A percentile compares a stretch with the other conserved stretches of the same genome.
phyloP scores from a whole-genome alignment of 176 grass and related monocot genomes.

The Alloteropsis semialata region DNA sequence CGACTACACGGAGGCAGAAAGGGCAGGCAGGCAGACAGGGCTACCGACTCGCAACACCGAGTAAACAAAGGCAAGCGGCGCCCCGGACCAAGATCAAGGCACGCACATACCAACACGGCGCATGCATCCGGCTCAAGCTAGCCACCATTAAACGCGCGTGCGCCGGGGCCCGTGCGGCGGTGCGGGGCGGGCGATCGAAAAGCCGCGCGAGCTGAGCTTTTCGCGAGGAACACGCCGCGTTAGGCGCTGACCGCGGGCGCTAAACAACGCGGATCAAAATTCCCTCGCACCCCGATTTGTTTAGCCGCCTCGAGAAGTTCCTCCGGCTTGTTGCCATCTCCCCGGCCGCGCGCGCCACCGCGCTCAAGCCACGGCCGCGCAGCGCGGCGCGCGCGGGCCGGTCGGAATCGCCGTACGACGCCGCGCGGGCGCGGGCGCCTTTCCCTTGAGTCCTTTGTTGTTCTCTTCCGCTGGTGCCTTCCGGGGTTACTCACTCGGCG shows the following conservation, averaged over 20 bases:
- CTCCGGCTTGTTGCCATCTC: conserved; percentile 39
- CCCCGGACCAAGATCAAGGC: neutral
- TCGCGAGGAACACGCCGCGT: conserved; percentile 56
- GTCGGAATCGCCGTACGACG: conserved; percentile 30
- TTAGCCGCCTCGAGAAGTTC: conserved; percentile 64
- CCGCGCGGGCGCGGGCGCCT: neutral
- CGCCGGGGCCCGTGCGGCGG: neutral
- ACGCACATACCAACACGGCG: neutral
- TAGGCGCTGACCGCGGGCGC: conserved; percentile 47
- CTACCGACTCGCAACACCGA: conserved; percentile 42
- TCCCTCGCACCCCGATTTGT: neutral
- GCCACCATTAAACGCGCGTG: neutral
- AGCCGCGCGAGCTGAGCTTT: conserved; percentile 6
- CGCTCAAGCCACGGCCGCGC: neutral
- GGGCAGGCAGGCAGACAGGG: conserved; percentile 10
- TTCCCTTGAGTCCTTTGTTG: neutral
- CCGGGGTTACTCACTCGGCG: neutral
- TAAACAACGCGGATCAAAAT: conserved; percentile 11
- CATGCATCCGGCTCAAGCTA: neutral
- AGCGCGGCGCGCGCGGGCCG: neutral
- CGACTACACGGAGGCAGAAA: neutral
- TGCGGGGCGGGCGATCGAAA: neutral
- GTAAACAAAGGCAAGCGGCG: conserved; percentile 13
- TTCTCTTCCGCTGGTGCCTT: neutral
- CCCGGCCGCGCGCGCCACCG: neutral